Base-by-base conservation (phyloP, 2,329 filamentous ascomycete species). In the Davidsoniella australis region DNA sequence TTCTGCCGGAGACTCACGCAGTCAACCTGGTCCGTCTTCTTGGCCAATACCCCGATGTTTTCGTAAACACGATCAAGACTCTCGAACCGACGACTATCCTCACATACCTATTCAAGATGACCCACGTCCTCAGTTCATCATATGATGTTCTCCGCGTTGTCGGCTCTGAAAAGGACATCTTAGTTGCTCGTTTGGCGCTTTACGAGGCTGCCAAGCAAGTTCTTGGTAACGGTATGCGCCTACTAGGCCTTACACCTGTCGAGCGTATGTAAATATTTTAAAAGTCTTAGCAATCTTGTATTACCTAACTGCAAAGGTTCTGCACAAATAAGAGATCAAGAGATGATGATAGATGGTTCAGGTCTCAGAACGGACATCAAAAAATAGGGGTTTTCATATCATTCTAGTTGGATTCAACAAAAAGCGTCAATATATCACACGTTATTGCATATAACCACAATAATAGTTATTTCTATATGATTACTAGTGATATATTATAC, bases 41-140 rank as follows among this genome's bases (percentile, higher is more conserved):
- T n/a, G 73, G 80, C 7, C 82, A 87, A 60, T 94, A 84, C 74
- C 87, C 87, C 2, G 86, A 93, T 58, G 82, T 86, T 4, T 78
- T 93, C 52, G 70, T 81, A 59, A 89, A 89, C 64, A 88, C 86
- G 0, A 69, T 91, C 57, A 85, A 84, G 70, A 93, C 85, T 0
- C 73, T 87, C 18, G 87, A 93, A 64, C 85, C 85, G 17, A 73
- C 70, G 9, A 68, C 65, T 6, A 62, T 64, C 50, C 61, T 68
- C 55, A 67, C 64, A n/a, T 86, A 89, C 62, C 70, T 91, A 41
- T 91, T 89, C 71, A 85, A 84, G 72, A 83, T 93, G 79, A 85
- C 83, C 2, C 85, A 93, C 64, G 70, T 76, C 23, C 65, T 93
- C 49, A 86, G 80, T 66, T 80, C 76, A 49, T 86, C 81, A 62